Conservation (phyloP, 2,329 filamentous ascomycete species). For the Chaetomiaceae sp. region DNA sequence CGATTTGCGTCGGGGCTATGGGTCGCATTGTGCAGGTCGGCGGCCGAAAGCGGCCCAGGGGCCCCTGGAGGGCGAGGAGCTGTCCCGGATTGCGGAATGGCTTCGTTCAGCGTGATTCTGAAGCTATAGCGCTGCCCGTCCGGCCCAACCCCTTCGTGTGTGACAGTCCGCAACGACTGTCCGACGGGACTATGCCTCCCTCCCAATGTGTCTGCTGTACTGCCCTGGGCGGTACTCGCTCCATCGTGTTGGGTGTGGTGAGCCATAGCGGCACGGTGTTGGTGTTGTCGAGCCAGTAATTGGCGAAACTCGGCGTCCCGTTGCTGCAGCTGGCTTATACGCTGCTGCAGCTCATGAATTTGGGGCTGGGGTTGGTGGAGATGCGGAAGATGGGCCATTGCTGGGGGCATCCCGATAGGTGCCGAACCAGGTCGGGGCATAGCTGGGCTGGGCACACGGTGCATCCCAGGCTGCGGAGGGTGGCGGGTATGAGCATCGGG, state of each 20-base stretch:
- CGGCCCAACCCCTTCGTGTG: slow-evolving; percentile 43
- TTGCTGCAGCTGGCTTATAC: slow-evolving; percentile 40
- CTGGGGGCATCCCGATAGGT: slow-evolving; percentile 5
- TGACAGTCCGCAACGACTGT: slow-evolving; percentile 32
- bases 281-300: slow-evolving; percentile 39
- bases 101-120: slow-evolving; percentile 47
- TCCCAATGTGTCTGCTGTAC: slow-evolving; percentile 20
- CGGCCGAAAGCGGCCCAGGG: slow-evolving; percentile 31
- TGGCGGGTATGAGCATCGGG: slow-evolving; percentile 13
- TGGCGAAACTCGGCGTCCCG: slow-evolving; percentile 39
- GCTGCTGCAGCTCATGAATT: slow-evolving; percentile 23
- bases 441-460: slow-evolving; percentile 1
- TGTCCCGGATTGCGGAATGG: slow-evolving; percentile 18
- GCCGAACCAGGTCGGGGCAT: slow-evolving; percentile 5
- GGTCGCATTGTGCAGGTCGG: slow-evolving; percentile 42
- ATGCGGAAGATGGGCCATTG: slow-evolving; percentile 4
- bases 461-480: slow-evolving; percentile 7
- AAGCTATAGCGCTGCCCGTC: slow-evolving; percentile 42
- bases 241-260: slow-evolving; percentile 36
- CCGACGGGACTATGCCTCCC: slow-evolving; percentile 26
- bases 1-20: slow-evolving; percentile 41
- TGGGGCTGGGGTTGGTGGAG: slow-evolving; percentile 5
- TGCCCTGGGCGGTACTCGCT: slow-evolving; percentile 20
- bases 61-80: slow-evolving; percentile 13
- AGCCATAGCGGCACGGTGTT: slow-evolving; percentile 32